A percentile compares a stretch with the other conserved stretches of the same genome.
These are phyloP conservation scores for Komagataella pseudopastoris DNA, from an alignment of 805 yeast genomes.

Conservation along the genomic window DNA sequence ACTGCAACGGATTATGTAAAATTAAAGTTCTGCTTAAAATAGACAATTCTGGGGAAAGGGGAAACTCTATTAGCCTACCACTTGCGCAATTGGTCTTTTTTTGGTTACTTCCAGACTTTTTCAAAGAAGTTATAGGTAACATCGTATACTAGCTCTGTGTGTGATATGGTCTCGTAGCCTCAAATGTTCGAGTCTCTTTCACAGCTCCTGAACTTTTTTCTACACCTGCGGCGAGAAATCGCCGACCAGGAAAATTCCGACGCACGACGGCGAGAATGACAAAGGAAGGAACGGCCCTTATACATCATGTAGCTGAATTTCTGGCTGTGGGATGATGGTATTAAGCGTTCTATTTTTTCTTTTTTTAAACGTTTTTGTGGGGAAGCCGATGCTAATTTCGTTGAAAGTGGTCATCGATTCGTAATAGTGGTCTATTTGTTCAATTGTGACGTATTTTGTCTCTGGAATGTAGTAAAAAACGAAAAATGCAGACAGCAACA, in stretches of 20 bases:
- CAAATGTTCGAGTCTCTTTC: not conserved
- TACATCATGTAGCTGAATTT: not conserved
- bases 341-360: not conserved
- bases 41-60: not conserved
- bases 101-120: too few relatives aligned
- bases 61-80: too few relatives aligned
- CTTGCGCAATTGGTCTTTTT: too few relatives aligned
- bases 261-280: not conserved
- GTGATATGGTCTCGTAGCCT: not conserved
- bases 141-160: not conserved
- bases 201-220: not conserved
- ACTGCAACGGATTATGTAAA: too few relatives aligned
- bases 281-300: not conserved
- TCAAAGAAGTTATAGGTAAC: too few relatives aligned
- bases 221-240: not conserved
- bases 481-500: conserved; percentile 10
- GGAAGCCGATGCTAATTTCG: not conserved
- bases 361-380: not conserved
- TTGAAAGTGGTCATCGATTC: not conserved
- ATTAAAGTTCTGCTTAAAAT: too few relatives aligned
- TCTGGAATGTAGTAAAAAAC: conserved; percentile 19
- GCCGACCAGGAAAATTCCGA: not conserved
- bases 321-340: not conserved
- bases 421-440: conserved; percentile 9
- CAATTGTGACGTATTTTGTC: conserved; percentile 12